Evolutionary conservation across 177 flowering plant species (phyloP).

Genomic region (Vitis hybrid): DNA sequence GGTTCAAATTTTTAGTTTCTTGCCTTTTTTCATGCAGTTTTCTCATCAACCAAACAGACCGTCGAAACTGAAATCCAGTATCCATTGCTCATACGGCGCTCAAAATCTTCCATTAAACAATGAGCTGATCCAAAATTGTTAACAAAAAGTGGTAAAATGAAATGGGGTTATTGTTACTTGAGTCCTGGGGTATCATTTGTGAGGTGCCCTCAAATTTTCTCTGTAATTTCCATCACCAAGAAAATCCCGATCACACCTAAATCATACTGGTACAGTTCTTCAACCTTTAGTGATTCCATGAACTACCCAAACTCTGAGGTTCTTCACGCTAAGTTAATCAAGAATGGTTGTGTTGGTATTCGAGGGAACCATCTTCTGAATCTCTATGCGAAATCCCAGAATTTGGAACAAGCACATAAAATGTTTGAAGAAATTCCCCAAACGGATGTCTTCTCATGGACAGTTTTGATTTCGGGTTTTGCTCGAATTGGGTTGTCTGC

Average conservation of each 20-base stretch:
- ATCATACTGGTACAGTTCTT: neutral
- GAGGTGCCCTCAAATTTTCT: neutral
- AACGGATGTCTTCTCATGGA: slow-evolving; percentile 65
- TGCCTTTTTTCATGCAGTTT: neutral
- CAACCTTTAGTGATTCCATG: neutral
- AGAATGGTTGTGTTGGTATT: slow-evolving; percentile 28
- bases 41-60: neutral
- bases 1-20: neutral
- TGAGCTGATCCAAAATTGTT: neutral
- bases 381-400: slow-evolving; percentile 29
- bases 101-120: neutral
- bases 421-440: slow-evolving; percentile 66
- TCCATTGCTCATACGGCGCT: neutral
- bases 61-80: neutral
- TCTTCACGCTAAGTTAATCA: slow-evolving; percentile 44
- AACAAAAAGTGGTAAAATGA: neutral
- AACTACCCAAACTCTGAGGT: neutral
- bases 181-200: neutral
- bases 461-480: slow-evolving; percentile 52
- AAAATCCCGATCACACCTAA: neutral
- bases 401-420: slow-evolving; percentile 34
- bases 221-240: neutral
- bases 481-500: slow-evolving; percentile 26
- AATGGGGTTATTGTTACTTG: neutral
- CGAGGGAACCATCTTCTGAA: slow-evolving; percentile 33